Evolutionary conservation across 495 filamentous ascomycete species (phyloP).

Genomic region (Endocarpon pusillum): DNA sequence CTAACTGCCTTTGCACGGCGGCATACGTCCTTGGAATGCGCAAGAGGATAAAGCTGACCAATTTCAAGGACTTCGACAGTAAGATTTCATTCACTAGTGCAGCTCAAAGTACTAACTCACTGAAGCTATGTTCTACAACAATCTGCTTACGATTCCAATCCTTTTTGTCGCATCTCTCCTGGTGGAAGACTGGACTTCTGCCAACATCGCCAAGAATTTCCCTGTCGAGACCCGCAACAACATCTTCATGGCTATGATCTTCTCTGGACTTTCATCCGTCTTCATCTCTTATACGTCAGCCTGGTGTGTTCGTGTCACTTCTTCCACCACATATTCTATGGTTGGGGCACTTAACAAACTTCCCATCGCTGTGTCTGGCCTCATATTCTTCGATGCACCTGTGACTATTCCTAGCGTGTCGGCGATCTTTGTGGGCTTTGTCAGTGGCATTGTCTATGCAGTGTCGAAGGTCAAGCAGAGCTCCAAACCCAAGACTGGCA

Average conservation of each 20-base stretch:
- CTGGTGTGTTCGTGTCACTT: conserved; percentile 95
- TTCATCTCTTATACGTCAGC: conserved; percentile 98
- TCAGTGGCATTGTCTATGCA: conserved; percentile 85
- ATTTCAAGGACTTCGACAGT: conserved; percentile 99
- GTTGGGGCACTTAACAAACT: conserved; percentile 96
- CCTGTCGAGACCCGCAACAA: conserved; percentile 55
- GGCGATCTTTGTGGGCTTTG: conserved; percentile 75
- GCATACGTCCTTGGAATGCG: conserved; percentile 85
- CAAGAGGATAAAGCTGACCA: conserved; percentile 97
- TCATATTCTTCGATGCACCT: conserved; percentile 89
- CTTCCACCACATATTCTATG: conserved; percentile 95
- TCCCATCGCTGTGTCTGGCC: conserved; percentile 74
- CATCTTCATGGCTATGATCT: conserved; percentile 73
- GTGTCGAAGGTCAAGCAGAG: conserved; percentile 78
- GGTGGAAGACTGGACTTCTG: conserved; percentile 78
- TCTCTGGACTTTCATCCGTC: conserved; percentile 83
- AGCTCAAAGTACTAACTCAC: conserved; percentile 16
- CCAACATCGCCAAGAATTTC: conserved; percentile 79
- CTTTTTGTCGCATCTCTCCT: conserved; percentile 67
- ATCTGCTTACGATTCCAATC: conserved; percentile 89
- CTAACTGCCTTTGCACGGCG: conserved; percentile 93
- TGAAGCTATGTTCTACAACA: conserved; percentile 99
- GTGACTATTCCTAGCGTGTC: conserved; percentile 84
- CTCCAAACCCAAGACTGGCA: conserved; percentile 38
- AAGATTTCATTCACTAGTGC: conserved; percentile 22